Evolutionary conservation across 78 protist species (phyloP), one percentile per base, ranked within the genome.

Genomic region (Pigoraptor vietnamica): DNA sequence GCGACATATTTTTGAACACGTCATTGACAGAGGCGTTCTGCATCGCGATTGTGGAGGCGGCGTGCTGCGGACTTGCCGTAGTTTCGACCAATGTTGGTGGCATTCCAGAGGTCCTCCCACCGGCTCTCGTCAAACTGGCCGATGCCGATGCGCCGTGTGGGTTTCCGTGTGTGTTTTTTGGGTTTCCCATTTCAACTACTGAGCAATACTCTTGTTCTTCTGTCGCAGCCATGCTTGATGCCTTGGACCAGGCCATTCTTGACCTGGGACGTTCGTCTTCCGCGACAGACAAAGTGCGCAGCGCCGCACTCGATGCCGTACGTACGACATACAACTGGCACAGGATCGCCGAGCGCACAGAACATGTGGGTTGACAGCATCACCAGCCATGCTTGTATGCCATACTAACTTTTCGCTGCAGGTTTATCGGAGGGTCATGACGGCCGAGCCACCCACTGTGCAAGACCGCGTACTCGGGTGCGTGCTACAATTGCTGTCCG

Each of bases 21-120:
- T 96, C 98, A 33, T 93, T 98, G 37, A 98, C 99, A 0, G 99
- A 99, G 39, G 99, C 99, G 23, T 99, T 99, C 89, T 97, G 99
- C 93, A 98, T 98, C 38, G 99, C 99, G 19, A 98, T 99, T 79
- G 91, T 98, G 10, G 99, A 99, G 86, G 99, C 99, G 2, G 99
- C 98, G 14, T 24, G 91, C 40, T 96, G 99, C 36, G 96, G 98
- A 0, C 93, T 95, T 19, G 87, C 94, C 23, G 97, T 96, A 2
- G 99, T 98, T 2, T 55, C 94, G 33, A 98, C 99, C 23, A 37
- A 88, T 2, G 99, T 98, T 10, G 99, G 99, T 37, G 99, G 99
- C 91, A 96, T 98, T 24, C 99, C 99, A 9, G 99, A 98, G 67
- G 98, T 98, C 10, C 93, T 98, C 35, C 99, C 99, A 32, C 90